Percentiles rank a stretch among this genome's conserved stretches.
phyloP scores from a whole-genome alignment of 176 grass and related monocot species.

The Carex parvula region DNA sequence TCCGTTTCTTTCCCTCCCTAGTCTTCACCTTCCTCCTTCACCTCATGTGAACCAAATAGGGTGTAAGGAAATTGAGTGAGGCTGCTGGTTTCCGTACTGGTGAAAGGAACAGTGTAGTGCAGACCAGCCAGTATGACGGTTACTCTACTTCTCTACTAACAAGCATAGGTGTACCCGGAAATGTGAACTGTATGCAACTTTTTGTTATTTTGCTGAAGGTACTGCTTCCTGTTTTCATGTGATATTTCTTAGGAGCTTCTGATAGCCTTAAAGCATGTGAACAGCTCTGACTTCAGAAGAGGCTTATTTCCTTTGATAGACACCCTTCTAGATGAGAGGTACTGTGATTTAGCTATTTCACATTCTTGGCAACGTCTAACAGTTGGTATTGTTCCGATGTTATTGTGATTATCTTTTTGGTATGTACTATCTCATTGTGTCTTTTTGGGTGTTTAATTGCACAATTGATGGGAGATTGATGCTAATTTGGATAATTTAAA shows the following conservation, averaged over 20 bases:
- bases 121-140: background rate
- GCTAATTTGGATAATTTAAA: background rate
- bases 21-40: too few species aligned
- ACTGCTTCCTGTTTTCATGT: constrained; percentile 1
- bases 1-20: too few species aligned
- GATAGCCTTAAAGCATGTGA: constrained; percentile 95
- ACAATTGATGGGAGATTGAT: background rate
- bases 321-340: constrained; percentile 99
- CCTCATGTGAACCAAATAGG: too few species aligned
- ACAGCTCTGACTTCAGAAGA: constrained; percentile 80
- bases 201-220: background rate
- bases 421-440: background rate
- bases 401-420: background rate
- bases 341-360: constrained; percentile 16
- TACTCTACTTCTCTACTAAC: background rate
- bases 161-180: background rate
- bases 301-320: constrained; percentile 93
- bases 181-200: background rate
- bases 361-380: background rate
- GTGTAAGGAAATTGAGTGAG: background rate
- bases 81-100: background rate
- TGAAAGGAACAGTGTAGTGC: background rate
- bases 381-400: background rate
- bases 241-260: constrained; percentile 65
- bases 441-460: background rate